Conservation (phyloP, 106 monocot genomes). For the Apostasia ramifera region DNA sequence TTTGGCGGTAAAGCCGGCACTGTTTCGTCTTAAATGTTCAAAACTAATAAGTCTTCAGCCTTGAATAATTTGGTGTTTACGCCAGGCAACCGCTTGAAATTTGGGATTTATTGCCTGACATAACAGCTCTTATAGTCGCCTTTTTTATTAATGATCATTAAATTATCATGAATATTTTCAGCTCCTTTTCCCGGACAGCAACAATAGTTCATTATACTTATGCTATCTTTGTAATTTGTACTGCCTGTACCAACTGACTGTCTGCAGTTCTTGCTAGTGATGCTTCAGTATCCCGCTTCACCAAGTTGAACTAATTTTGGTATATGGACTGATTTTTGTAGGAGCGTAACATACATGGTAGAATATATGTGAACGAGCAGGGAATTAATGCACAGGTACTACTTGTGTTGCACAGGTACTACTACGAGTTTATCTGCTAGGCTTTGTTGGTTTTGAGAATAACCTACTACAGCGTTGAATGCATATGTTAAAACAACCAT, state of each 20-base stretch:
- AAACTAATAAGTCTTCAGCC: too few species aligned
- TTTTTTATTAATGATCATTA: neutral
- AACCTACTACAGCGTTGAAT: neutral
- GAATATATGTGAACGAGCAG: conserved; percentile 78
- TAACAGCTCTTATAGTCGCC: too few species aligned
- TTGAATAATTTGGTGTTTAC: too few species aligned
- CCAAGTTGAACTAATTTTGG: neutral
- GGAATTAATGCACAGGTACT: conserved; percentile 83
- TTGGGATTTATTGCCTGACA: too few species aligned
- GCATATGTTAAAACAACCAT: neutral
- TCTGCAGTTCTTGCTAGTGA: neutral
- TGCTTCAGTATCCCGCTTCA: neutral
- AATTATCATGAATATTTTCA: neutral
- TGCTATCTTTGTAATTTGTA: neutral
- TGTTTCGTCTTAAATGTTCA: too few species aligned
- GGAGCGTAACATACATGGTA: conserved; percentile 68
- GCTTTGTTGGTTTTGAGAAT: neutral
- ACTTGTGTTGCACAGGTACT: neutral
- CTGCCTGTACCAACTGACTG: neutral
- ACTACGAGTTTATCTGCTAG: neutral
- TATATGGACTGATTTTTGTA: conserved; percentile 13
- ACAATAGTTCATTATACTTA: neutral
- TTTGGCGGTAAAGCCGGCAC: too few species aligned
- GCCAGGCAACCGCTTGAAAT: too few species aligned
- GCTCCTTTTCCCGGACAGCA: neutral